These are phyloP conservation scores for Pseudogymnoascus sp. DNA, from an alignment of 2,329 filamentous ascomycete genomes.

Conservation along the genomic window DNA sequence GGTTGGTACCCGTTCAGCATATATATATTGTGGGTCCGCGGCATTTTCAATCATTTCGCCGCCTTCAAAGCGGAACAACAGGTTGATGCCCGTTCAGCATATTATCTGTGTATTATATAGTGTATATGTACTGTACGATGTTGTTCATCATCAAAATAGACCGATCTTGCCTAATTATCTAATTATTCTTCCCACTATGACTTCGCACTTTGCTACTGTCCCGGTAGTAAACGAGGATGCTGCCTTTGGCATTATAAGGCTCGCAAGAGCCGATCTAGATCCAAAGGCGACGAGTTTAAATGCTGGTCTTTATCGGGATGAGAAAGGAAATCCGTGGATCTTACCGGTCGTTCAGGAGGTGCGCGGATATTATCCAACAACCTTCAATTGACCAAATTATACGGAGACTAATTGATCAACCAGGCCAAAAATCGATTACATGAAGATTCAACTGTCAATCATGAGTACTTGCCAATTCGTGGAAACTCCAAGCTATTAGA, in stretches of 20 bases:
- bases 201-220: neutral
- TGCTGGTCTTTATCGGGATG: conserved; percentile 34
- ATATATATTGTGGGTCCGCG: neutral
- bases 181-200: neutral
- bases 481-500: conserved; percentile 30
- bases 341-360: conserved; percentile 30
- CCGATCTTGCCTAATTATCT: neutral
- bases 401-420: neutral
- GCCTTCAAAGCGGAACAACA: neutral
- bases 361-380: conserved; percentile 15
- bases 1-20: neutral
- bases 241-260: neutral
- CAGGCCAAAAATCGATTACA: neutral
- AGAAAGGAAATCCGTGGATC: conserved; percentile 33
- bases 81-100: neutral
- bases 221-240: neutral
- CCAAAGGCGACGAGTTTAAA: conserved; percentile 35
- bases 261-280: conserved; percentile 21
- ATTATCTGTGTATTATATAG: neutral
- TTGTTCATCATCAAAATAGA: neutral
- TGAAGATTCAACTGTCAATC: conserved; percentile 15
- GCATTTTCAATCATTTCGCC: neutral
- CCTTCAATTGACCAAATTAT: neutral
- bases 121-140: neutral
- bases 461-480: conserved; percentile 35